phyloP scores from a whole-genome alignment of 2,329 filamentous ascomycete species.

The Pseudogymnoascus verrucosus region DNA sequence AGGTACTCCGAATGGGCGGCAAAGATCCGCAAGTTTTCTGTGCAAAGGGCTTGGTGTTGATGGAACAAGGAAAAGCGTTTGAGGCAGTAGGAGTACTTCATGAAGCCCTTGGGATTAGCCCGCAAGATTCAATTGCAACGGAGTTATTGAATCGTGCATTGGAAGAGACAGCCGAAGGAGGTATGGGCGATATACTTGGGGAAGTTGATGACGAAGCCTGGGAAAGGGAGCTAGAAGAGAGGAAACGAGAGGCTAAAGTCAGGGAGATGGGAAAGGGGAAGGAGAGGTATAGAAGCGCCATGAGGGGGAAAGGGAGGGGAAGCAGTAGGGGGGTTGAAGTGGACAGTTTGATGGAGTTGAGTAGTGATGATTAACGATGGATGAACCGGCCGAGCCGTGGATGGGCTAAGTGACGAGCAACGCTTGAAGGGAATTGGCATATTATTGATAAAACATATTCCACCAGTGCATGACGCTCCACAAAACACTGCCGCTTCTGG shows the following conservation, averaged over 20 bases:
- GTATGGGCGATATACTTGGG: conserved; percentile 20
- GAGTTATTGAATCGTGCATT: conserved; percentile 68
- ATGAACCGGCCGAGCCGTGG: neutral
- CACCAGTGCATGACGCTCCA: neutral
- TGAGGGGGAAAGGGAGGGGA: conserved; percentile 16
- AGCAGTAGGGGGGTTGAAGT: conserved; percentile 28
- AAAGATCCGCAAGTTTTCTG: conserved; percentile 73
- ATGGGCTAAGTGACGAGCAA: neutral
- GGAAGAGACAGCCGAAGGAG: conserved; percentile 47
- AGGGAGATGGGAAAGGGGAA: conserved; percentile 37
- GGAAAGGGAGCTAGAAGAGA: conserved; percentile 43
- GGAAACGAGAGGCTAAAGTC: conserved; percentile 37
- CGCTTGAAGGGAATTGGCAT: neutral
- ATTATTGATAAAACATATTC: neutral
- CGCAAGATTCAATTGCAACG: conserved; percentile 74
- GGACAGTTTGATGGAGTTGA: conserved; percentile 48
- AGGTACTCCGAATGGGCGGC: conserved; percentile 73
- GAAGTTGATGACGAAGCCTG: conserved; percentile 45
- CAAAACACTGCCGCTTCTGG: neutral
- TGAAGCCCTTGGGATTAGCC: conserved; percentile 69
- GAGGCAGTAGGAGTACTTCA: conserved; percentile 78
- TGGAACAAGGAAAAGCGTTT: conserved; percentile 66
- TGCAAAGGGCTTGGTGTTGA: conserved; percentile 74
- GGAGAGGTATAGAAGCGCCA: conserved; percentile 32
- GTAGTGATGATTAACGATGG: conserved; percentile 35